These are phyloP conservation scores for Phoenix dactylifera DNA, from an alignment of 176 grass and related monocot genomes.

Conservation along the genomic window DNA sequence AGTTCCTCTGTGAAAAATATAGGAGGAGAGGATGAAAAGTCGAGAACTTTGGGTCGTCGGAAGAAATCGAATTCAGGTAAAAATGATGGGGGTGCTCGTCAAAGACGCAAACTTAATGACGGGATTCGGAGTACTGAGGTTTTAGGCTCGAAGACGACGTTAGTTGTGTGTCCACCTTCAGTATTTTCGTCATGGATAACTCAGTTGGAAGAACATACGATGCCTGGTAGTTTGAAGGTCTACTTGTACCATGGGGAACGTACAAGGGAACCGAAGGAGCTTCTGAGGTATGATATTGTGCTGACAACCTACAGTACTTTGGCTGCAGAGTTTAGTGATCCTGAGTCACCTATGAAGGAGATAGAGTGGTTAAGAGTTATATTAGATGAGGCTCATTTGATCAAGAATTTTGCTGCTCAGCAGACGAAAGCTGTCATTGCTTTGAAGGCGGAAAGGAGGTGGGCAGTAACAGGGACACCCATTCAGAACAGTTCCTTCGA, in stretches of 20 bases:
- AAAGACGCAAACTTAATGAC: slow-evolving; percentile 38
- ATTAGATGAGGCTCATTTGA: slow-evolving; percentile 87
- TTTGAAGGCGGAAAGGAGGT: slow-evolving; percentile 70
- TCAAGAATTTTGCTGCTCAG: slow-evolving; percentile 68
- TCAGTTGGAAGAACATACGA: slow-evolving; percentile 79
- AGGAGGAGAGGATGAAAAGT: not conserved
- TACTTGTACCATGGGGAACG: slow-evolving; percentile 85
- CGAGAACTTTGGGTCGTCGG: not conserved
- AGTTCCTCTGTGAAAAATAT: not conserved
- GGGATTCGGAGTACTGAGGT: slow-evolving; percentile 1
- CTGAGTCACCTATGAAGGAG: slow-evolving; percentile 51
- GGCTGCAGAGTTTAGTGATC: slow-evolving; percentile 49
- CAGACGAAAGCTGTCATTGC: slow-evolving; percentile 83
- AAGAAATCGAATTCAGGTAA: slow-evolving; percentile 11
- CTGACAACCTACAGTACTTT: slow-evolving; percentile 66
- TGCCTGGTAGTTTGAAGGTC: slow-evolving; percentile 51
- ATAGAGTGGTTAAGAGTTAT: slow-evolving; percentile 78
- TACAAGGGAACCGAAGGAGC: slow-evolving; percentile 41
- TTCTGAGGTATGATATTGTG: slow-evolving; percentile 81
- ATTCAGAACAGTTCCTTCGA: slow-evolving; percentile 91
- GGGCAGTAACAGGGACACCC: slow-evolving; percentile 85
- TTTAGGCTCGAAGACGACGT: slow-evolving; percentile 26
- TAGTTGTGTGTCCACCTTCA: slow-evolving; percentile 76
- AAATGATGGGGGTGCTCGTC: slow-evolving; percentile 11
- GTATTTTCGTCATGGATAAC: slow-evolving; percentile 93